phyloP scores from a whole-genome alignment of 805 yeast genomes.

The Wickerhamiella spandovensis region DNA sequence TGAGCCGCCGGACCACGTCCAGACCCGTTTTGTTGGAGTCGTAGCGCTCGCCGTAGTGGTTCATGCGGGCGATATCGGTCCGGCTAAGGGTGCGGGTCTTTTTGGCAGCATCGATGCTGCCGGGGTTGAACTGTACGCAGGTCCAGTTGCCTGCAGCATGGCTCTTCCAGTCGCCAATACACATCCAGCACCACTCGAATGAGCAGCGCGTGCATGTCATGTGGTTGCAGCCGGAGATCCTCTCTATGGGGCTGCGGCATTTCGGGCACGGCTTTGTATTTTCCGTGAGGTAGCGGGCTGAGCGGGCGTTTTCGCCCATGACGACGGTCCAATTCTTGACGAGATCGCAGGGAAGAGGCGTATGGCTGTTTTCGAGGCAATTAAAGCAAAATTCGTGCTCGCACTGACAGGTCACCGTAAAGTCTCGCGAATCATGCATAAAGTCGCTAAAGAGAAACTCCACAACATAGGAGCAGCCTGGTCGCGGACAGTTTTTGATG shows the following conservation, averaged over 20 bases:
- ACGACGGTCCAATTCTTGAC: conserved; percentile 62
- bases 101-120: neutral
- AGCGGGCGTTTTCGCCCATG: conserved; percentile 77
- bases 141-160: conserved; percentile 55
- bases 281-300: conserved; percentile 72
- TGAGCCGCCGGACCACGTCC: neutral
- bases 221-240: conserved; percentile 95
- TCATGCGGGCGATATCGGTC: neutral
- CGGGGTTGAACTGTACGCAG: conserved; percentile 33
- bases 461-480: conserved; percentile 12
- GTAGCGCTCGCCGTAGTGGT: conserved; percentile 7
- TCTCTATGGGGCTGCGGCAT: conserved; percentile 70
- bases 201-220: conserved; percentile 75
- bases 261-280: conserved; percentile 81
- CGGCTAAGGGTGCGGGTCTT: neutral
- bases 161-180: conserved; percentile 58
- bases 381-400: conserved; percentile 65
- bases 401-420: conserved; percentile 45
- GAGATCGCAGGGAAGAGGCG: conserved; percentile 69
- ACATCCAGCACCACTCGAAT: conserved; percentile 88
- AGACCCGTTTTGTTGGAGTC: neutral
- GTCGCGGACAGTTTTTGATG: conserved; percentile 13
- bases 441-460: conserved; percentile 42
- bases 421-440: conserved; percentile 29
- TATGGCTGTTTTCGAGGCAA: conserved; percentile 65